Percentiles rank a stretch among this genome's conserved stretches.
phyloP scores from a whole-genome alignment of 805 yeast genomes.

The Candida silvatica region DNA sequence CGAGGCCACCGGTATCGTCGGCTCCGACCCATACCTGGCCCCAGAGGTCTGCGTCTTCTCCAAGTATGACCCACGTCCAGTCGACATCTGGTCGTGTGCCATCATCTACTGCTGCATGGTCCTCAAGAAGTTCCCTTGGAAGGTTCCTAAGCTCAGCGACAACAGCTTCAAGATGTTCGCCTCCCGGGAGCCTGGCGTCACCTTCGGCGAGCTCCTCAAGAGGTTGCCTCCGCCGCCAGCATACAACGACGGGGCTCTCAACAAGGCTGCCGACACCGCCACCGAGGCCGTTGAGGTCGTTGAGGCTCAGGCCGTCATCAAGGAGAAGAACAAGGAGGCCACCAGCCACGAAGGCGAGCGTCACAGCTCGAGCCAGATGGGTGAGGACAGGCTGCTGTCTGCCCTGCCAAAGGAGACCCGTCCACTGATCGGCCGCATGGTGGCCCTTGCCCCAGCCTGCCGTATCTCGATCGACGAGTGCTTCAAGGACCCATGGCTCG shows the following conservation, averaged over 20 bases:
- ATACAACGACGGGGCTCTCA: conserved; percentile 16
- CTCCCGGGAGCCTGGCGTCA: conserved; percentile 58
- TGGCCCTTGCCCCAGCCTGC: conserved; percentile 78
- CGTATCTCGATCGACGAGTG: conserved; percentile 76
- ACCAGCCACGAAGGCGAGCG: conserved; percentile 7
- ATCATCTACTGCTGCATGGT: conserved; percentile 90
- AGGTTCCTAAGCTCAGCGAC: conserved; percentile 76
- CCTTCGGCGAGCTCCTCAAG: conserved; percentile 54
- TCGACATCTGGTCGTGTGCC: conserved; percentile 90
- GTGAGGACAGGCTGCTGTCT: conserved; percentile 61
- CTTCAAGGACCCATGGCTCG: conserved; percentile 64
- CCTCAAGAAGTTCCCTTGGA: conserved; percentile 90
- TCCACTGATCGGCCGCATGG: conserved; percentile 64
- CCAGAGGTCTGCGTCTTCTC: conserved; percentile 84
- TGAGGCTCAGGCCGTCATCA: conserved; percentile 5
- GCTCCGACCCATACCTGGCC: conserved; percentile 84
- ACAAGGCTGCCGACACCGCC: conserved; percentile 4
- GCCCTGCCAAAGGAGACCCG: conserved; percentile 69
- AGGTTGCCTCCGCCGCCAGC: conserved; percentile 41
- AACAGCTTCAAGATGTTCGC: conserved; percentile 78
- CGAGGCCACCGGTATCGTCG: conserved; percentile 79
- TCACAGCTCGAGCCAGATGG: conserved; percentile 59
- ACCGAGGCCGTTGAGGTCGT: conserved; percentile 5
- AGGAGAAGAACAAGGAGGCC: conserved; percentile 1
- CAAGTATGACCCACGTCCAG: conserved; percentile 86